Evolutionary conservation across 805 yeast species (phyloP).

Genomic region (Zygotorulaspora sp.): DNA sequence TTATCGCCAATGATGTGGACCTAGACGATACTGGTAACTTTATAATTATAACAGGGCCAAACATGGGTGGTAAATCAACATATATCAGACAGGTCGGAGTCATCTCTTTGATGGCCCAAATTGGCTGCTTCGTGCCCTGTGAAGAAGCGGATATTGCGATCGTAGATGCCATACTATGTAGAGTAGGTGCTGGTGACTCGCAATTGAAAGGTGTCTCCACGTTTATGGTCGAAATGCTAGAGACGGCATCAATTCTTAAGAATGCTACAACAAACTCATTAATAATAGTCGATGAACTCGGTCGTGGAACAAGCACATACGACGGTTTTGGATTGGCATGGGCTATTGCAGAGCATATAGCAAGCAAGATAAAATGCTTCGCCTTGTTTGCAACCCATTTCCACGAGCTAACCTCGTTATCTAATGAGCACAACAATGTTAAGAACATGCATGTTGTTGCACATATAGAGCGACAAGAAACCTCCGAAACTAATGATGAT

Average conservation of each 20-base stretch:
- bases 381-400: constrained; percentile 95
- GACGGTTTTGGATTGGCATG: constrained; percentile 98
- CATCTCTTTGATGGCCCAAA: constrained; percentile 79
- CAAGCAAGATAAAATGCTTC: constrained; percentile 66
- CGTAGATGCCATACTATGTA: constrained; percentile 86
- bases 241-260: constrained; percentile 86
- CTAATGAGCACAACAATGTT: constrained; percentile 60
- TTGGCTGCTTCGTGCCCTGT: constrained; percentile 86
- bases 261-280: constrained; percentile 80
- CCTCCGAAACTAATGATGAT: constrained; percentile 31
- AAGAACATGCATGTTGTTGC: constrained; percentile 90
- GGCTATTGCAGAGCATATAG: constrained; percentile 87
- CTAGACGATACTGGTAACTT: constrained; percentile 63
- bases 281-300: constrained; percentile 91
- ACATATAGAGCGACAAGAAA: constrained; percentile 55
- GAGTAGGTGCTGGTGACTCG: constrained; percentile 99
- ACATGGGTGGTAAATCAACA: constrained; percentile 97
- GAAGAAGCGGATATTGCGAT: constrained; percentile 71
- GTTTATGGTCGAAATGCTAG: constrained; percentile 97
- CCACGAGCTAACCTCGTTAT: constrained; percentile 84
- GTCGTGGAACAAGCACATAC: constrained; percentile 75
- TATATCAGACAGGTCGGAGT: constrained; percentile 88
- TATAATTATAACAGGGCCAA: constrained; percentile 88
- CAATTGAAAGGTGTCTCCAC: constrained; percentile 96
- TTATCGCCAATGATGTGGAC: constrained; percentile 85